Percentiles rank a stretch among this genome's conserved stretches.
phyloP scores from a whole-genome alignment of 352 stramenopile species.

The Phytophthora cryptogea region DNA sequence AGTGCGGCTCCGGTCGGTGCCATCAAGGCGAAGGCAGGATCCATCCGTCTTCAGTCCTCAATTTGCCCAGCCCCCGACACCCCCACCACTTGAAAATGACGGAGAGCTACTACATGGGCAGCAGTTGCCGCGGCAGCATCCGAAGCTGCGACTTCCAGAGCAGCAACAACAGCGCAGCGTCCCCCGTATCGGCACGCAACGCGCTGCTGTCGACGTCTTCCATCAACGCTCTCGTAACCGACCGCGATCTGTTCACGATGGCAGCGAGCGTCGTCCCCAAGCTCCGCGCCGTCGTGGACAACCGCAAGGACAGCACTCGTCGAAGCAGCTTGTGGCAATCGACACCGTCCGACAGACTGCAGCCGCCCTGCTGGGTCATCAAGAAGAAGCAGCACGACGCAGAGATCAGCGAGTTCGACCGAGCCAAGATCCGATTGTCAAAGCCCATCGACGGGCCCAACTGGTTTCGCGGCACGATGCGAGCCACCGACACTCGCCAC shows the following conservation, averaged over 20 bases:
- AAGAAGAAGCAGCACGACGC: conserved; percentile 49
- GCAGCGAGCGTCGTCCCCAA: conserved; percentile 41
- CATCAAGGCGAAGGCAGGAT: not conserved
- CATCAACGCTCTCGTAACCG: conserved; percentile 38
- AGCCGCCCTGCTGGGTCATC: conserved; percentile 37
- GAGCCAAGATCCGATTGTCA: conserved; percentile 25
- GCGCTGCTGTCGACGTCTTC: conserved; percentile 33
- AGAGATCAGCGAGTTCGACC: conserved; percentile 61
- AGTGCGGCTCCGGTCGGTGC: conserved; percentile 1
- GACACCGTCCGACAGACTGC: conserved; percentile 8
- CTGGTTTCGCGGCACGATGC: conserved; percentile 18
- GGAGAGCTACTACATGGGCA: conserved; percentile 37
- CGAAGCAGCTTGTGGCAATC: conserved; percentile 20
- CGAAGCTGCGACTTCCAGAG: conserved; percentile 43
- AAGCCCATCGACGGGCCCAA: conserved; percentile 11
- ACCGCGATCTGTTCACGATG: conserved; percentile 41
- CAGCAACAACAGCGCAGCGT: conserved; percentile 34
- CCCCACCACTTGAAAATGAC: conserved; percentile 19
- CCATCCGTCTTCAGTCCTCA: conserved; percentile 26
- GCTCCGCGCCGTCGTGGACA: conserved; percentile 38
- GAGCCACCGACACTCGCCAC: conserved; percentile 15
- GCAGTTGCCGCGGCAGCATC: conserved; percentile 36
- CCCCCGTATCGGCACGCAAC: conserved; percentile 33
- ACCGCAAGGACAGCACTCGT: conserved; percentile 18
- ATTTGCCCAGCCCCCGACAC: conserved; percentile 16